Percentiles rank a stretch among this genome's conserved stretches.
phyloP scores from a whole-genome alignment of 1,284 basidiomycete genomes.

The Vanrija sp. region DNA sequence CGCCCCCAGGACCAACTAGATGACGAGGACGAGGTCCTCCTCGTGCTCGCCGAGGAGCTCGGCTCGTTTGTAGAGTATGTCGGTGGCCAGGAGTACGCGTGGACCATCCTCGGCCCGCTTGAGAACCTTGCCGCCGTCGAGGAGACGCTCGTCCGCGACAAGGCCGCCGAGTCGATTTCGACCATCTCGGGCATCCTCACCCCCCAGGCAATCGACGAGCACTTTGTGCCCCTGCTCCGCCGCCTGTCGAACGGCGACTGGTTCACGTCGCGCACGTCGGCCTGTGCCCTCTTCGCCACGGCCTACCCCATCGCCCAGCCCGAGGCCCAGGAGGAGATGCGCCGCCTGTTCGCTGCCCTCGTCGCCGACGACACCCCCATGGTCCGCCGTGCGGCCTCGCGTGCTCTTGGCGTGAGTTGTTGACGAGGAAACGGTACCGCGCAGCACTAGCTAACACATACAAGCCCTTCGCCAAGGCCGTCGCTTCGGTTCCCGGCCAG shows the following conservation, averaged over 20 bases:
- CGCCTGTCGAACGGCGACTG: conserved; percentile 92
- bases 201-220: conserved; percentile 77
- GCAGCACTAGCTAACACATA: not conserved
- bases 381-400: conserved; percentile 94
- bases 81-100: conserved; percentile 83
- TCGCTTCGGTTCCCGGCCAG: conserved; percentile 58
- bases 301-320: conserved; percentile 77
- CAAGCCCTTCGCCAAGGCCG: conserved; percentile 70
- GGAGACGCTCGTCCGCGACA: conserved; percentile 97
- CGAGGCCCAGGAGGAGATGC: conserved; percentile 78
- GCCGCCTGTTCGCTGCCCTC: conserved; percentile 77
- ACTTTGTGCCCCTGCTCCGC: conserved; percentile 86
- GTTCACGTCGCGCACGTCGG: conserved; percentile 98
- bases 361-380: conserved; percentile 97
- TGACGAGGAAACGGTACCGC: not conserved
- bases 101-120: conserved; percentile 84
- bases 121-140: conserved; percentile 97
- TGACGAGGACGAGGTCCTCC: conserved; percentile 97
- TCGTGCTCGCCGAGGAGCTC: conserved; percentile 93
- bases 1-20: conserved; percentile 87
- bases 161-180: conserved; percentile 96
- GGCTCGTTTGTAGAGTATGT: conserved; percentile 92
- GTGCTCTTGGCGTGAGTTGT: conserved; percentile 82
- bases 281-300: conserved; percentile 90
- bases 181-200: conserved; percentile 80